Evolutionary conservation across 495 filamentous ascomycete genomes (phyloP).

Genomic region (Penicillium herquei): DNA sequence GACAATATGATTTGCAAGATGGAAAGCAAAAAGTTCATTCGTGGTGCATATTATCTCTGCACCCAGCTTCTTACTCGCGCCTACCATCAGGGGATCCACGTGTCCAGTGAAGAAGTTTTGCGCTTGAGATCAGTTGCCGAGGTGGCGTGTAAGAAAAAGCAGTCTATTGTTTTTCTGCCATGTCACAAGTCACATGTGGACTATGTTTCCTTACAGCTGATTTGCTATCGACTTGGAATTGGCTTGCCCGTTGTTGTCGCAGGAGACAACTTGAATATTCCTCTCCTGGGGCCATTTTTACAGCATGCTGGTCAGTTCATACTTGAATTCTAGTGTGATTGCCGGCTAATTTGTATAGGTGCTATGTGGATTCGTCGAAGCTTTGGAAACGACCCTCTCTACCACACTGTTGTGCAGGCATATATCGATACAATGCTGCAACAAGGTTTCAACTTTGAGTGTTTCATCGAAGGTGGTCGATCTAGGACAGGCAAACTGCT

Average conservation of each 20-base stretch:
- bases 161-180: conserved; percentile 93
- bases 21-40: conserved; percentile 90
- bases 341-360: conserved; percentile 42
- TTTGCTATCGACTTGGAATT: conserved; percentile 90
- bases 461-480: conserved; percentile 93
- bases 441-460: conserved; percentile 90
- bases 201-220: conserved; percentile 88
- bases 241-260: conserved; percentile 90
- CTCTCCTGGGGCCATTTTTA: conserved; percentile 81
- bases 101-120: conserved; percentile 89
- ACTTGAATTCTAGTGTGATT: no score
- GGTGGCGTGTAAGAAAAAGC: conserved; percentile 78
- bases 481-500: conserved; percentile 92
- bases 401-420: conserved; percentile 85
- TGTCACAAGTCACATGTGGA: conserved; percentile 95
- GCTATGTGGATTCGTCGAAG: conserved; percentile 95
- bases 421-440: conserved; percentile 93
- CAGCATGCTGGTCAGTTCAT: conserved; percentile 73
- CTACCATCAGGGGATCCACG: conserved; percentile 95
- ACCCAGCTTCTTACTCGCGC: conserved; percentile 88
- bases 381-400: conserved; percentile 89
- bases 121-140: conserved; percentile 77
- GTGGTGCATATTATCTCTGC: conserved; percentile 83
- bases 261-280: conserved; percentile 95
- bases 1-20: conserved; percentile 99